Conservation (phyloP, 441 rosid genomes). For the Adansonia madagascariensis region DNA sequence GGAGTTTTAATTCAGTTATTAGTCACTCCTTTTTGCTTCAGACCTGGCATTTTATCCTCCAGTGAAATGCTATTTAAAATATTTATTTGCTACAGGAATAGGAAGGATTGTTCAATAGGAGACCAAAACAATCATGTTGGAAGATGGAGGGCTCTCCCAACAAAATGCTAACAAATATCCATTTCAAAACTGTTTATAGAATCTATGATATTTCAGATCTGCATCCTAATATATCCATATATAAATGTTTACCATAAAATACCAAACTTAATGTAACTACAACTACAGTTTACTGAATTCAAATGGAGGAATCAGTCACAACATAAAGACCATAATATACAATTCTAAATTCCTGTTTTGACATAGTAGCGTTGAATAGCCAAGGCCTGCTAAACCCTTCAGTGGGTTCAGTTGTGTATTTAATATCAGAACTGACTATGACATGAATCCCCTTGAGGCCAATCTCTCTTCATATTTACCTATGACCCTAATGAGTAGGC, state of each 20-base stretch:
- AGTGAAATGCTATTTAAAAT: too few relatives aligned
- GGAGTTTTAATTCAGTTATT: too few relatives aligned
- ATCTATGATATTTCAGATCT: background rate
- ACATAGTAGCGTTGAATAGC: background rate
- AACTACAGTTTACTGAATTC: background rate
- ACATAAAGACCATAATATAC: background rate
- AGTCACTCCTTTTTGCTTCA: too few relatives aligned
- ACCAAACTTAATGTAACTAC: background rate
- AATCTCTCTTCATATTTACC: constrained; percentile 60
- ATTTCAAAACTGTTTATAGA: background rate
- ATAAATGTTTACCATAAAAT: background rate
- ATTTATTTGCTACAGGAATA: background rate
- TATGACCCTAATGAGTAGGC: constrained; percentile 53
- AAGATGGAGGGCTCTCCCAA: background rate
- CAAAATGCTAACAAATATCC: background rate
- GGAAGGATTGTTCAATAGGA: background rate
- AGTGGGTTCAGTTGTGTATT: background rate
- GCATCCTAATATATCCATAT: background rate
- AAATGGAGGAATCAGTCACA: background rate
- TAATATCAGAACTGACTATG: constrained; percentile 25
- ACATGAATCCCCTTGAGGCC: constrained; percentile 54
- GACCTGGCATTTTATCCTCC: too few relatives aligned
- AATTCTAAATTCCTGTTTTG: background rate
- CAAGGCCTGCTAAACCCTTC: background rate
- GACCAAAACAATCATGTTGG: background rate